Conservation (phyloP, 257 asterid genomes). For the Solanum etuberosum region DNA sequence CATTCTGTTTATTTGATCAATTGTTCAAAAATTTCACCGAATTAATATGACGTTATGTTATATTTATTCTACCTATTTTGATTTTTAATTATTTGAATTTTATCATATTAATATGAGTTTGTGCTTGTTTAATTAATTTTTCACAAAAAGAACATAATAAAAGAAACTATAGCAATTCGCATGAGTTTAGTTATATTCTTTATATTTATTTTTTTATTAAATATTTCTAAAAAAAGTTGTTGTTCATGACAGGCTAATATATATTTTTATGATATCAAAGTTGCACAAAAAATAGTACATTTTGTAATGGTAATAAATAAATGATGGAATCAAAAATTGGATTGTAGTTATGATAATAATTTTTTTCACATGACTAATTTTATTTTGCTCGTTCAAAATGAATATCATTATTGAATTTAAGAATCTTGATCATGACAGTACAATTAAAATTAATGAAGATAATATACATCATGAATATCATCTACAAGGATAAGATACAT, state of each 20-base stretch:
- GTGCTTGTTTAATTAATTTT: not conserved
- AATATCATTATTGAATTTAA: not conserved
- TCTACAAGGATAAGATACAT: not conserved
- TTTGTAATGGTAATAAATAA: too few species aligned
- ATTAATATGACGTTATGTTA: too few species aligned
- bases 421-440: not conserved
- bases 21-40: too few species aligned
- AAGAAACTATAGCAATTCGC: not conserved
- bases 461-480: not conserved
- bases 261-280: too few species aligned
- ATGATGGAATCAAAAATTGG: not conserved
- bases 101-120: not conserved
- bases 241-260: too few species aligned
- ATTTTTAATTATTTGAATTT: too few species aligned
- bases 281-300: too few species aligned
- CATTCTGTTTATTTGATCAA: too few species aligned
- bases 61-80: not conserved
- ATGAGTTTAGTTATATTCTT: not conserved
- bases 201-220: too few species aligned
- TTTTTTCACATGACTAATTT: not conserved
- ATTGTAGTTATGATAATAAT: not conserved
- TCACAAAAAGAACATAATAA: not conserved
- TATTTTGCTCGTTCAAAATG: not conserved
- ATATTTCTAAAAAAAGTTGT: too few species aligned
- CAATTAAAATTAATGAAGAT: not conserved